phyloP scores from a whole-genome alignment of 805 yeast species.

The Scheffersomyces ergatensis region DNA sequence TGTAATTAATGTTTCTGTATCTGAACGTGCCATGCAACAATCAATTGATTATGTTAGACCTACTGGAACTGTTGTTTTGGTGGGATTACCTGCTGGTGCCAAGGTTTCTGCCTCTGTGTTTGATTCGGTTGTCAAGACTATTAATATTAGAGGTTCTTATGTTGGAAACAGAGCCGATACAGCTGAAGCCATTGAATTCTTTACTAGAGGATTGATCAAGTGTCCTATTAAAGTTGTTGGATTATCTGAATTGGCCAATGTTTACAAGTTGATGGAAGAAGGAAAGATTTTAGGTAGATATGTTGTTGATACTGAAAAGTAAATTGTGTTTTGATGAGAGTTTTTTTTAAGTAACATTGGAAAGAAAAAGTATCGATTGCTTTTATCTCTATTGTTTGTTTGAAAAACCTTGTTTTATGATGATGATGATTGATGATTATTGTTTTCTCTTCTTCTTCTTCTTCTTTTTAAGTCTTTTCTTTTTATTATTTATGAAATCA shows the following conservation, averaged over 20 bases:
- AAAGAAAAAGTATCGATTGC: too few relatives aligned
- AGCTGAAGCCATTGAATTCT: slow-evolving; percentile 76
- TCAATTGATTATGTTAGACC: slow-evolving; percentile 48
- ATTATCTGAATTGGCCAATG: slow-evolving; percentile 63
- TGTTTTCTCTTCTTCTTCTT: too few relatives aligned
- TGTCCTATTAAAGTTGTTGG: slow-evolving; percentile 77
- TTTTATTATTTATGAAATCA: too few relatives aligned
- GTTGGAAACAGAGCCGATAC: slow-evolving; percentile 90
- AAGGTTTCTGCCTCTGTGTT: slow-evolving; percentile 68
- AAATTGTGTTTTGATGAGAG: too few relatives aligned
- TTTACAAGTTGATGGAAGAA: slow-evolving; percentile 75
- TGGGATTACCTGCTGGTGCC: slow-evolving; percentile 81
- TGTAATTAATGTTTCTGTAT: slow-evolving; percentile 72
- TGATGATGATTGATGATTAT: too few relatives aligned
- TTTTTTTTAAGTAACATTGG: too few relatives aligned
- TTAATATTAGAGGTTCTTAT: slow-evolving; percentile 75
- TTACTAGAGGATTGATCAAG: slow-evolving; percentile 65
- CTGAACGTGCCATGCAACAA: slow-evolving; percentile 63
- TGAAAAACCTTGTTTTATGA: too few relatives aligned
- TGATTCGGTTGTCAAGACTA: slow-evolving; percentile 68
- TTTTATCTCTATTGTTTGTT: too few relatives aligned
- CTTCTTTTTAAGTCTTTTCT: too few relatives aligned
- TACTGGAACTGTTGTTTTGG: slow-evolving; percentile 37
- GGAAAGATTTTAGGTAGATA: slow-evolving; percentile 87
- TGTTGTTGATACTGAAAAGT: slow-evolving; percentile 76